Base-by-base conservation (phyloP, 257 asterid species). In the Nemophila menziesii region DNA sequence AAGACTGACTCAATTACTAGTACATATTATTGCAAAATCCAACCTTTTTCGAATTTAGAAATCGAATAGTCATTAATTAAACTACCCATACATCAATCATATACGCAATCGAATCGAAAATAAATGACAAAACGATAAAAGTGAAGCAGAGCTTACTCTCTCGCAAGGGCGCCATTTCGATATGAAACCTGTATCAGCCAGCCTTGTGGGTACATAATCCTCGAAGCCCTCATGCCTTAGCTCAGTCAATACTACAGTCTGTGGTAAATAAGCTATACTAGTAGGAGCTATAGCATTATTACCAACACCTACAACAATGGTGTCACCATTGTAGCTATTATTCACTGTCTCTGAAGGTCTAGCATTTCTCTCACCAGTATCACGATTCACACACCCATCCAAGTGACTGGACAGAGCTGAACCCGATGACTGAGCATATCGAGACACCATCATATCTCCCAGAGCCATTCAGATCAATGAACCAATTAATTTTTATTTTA, bases 391-490 rank as follows among this genome's bases (percentile, higher is more conserved):
- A 57, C 66, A 75, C 42, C 79, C 92, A 13, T 66, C 89, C 57
- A 84, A 67, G 55, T 79, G 94, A 68, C 65, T 78, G 10, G 93
- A 52, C 48, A 75, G 77, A 54, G 67, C 69, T 19, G 80, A n/a
- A n/a, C n/a, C 67, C 17, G 94, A 54, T 40, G 98, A 89, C 60
- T 74, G 93, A 18, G 99, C 79, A 64, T 72, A 79, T 73, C 96
- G 69, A 16, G 96, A 85, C 29, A 80, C 82, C 96, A 90, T 90
- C 68, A 85, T 72, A 75, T 85, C 96, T 46, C 96, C 99, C 89
- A 90, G 75, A 81, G 99, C 99, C 99, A 90, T 85, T 39, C 77
- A 70, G 57, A 55, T 43, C 54, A 20, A 39, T 16, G 42, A 65
- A 48, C 51, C 65, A 19, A 52, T 29, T 13, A 29, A 29, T 3